Evolutionary conservation across 2,329 filamentous ascomycete genomes (phyloP).

Genomic region (Graphilbum fragrans): DNA sequence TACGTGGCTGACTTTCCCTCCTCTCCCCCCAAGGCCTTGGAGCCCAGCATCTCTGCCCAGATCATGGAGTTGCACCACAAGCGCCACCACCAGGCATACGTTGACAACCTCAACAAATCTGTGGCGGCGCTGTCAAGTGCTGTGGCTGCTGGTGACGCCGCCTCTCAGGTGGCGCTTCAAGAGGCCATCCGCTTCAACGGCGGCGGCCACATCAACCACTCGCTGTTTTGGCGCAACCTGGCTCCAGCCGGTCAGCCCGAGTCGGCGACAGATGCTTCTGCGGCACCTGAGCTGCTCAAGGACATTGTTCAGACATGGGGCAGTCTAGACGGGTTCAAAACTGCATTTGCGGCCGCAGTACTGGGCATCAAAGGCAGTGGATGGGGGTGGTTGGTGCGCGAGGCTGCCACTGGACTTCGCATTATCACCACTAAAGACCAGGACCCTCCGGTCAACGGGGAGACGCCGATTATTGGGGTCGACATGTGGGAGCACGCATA

Average conservation of each 20-base stretch:
- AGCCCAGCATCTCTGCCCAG: constrained; percentile 63
- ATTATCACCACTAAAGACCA: too few relatives aligned
- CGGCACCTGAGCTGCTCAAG: constrained; percentile 28
- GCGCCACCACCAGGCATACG: constrained; percentile 91
- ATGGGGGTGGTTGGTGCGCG: constrained; percentile 77
- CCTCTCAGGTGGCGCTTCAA: constrained; percentile 48
- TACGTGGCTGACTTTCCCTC: constrained; percentile 20
- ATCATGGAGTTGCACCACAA: constrained; percentile 96
- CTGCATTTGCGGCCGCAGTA: constrained; percentile 52
- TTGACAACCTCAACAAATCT: constrained; percentile 76
- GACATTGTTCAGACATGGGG: constrained; percentile 58
- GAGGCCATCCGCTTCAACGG: constrained; percentile 57
- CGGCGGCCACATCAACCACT: constrained; percentile 55
- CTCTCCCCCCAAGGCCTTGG: constrained; percentile 31
- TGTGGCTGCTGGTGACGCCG: constrained; percentile 38
- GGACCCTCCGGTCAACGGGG: too few relatives aligned
- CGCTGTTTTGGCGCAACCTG: constrained; percentile 61
- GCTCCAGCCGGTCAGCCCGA: constrained; percentile 44
- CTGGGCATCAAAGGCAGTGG: constrained; percentile 71
- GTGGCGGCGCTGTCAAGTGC: constrained; percentile 57
- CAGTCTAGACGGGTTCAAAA: constrained; percentile 51
- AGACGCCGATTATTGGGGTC: too few relatives aligned
- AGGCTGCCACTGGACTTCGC: too few relatives aligned
- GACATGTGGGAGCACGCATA: too few relatives aligned
- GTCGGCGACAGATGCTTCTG: constrained; percentile 32